Percentiles rank a stretch among this genome's conserved stretches.
These are phyloP conservation scores for Chytriomyces sp. DNA, from an alignment of 192 early-diverging fungal species.

Conservation along the genomic window DNA sequence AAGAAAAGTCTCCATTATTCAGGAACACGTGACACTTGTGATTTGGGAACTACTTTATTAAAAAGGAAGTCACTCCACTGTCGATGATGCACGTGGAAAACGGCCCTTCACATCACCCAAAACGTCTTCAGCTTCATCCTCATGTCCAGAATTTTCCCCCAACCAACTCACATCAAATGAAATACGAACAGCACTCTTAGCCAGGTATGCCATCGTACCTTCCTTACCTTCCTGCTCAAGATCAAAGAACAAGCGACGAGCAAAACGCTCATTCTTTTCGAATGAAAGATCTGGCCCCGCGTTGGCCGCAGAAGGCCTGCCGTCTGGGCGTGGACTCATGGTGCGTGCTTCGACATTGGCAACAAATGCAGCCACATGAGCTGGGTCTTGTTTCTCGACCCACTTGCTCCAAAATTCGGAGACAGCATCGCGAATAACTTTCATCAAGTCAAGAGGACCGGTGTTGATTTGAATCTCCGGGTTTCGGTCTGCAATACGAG, in stretches of 20 bases:
- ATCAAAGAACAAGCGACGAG: conserved; percentile 78
- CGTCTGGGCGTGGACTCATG: conserved; percentile 5
- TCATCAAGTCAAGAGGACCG: conserved; percentile 58
- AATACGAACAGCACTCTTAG: conserved; percentile 42
- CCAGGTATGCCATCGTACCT: conserved; percentile 72
- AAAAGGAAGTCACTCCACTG: not conserved
- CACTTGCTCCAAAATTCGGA: conserved; percentile 70
- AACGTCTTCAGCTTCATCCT: not conserved
- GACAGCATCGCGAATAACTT: conserved; percentile 69
- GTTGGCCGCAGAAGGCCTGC: not conserved
- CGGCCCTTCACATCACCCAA: not conserved
- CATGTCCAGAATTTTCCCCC: not conserved
- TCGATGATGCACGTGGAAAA: not conserved
- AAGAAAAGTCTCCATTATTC: no score
- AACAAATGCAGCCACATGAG: conserved; percentile 21
- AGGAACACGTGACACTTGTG: no score
- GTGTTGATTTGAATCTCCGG: conserved; percentile 54
- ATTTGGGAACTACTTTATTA: no score
- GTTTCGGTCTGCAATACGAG: conserved; percentile 65
- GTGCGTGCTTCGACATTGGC: not conserved
- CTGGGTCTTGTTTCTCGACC: conserved; percentile 54
- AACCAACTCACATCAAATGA: conserved; percentile 46
- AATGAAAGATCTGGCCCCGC: conserved; percentile 45
- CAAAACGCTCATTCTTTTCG: conserved; percentile 64
- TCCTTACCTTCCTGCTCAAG: conserved; percentile 65